phyloP scores from a whole-genome alignment of 495 filamentous ascomycete species.

The Articulospora tetracladia region DNA sequence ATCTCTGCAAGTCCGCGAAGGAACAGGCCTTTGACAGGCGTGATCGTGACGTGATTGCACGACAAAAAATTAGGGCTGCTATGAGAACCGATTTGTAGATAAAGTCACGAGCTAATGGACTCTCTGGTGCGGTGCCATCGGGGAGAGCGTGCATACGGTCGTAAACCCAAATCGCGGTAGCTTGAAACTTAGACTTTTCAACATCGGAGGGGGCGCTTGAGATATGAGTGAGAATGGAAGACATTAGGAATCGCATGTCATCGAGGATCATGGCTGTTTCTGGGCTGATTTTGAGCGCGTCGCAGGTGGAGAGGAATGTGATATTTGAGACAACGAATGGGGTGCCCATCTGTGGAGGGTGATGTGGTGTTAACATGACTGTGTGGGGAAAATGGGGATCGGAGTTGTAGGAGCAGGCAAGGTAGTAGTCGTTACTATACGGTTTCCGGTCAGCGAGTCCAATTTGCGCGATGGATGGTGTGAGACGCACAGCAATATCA shows the following conservation, averaged over 20 bases:
- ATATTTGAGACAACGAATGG: not conserved
- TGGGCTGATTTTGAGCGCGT: constrained; percentile 3
- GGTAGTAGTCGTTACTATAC: constrained; percentile 14
- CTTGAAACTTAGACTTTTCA: constrained; percentile 8
- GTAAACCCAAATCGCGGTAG: constrained; percentile 12
- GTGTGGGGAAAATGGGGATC: constrained; percentile 3
- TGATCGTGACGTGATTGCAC: constrained; percentile 5
- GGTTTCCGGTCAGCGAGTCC: not conserved
- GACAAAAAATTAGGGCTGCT: constrained; percentile 19
- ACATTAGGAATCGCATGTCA: constrained; percentile 15
- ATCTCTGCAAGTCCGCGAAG: constrained; percentile 5
- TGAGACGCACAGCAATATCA: constrained; percentile 14
- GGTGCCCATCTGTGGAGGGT: not conserved
- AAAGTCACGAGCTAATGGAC: constrained; percentile 2
- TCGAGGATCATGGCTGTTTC: constrained; percentile 18
- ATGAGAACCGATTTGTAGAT: constrained; percentile 10
- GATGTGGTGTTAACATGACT: not conserved
- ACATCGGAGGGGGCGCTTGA: not conserved
- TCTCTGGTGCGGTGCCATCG: not conserved
- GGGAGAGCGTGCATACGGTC: constrained; percentile 8
- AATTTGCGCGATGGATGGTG: not conserved
- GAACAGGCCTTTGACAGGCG: constrained; percentile 16
- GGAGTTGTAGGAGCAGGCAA: constrained; percentile 8
- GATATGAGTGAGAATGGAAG: not conserved
- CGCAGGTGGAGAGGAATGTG: not conserved